Evolutionary conservation across 805 yeast species (phyloP), one percentile per base, ranked within the genome.

Genomic region (Peterozyma xylosa): DNA sequence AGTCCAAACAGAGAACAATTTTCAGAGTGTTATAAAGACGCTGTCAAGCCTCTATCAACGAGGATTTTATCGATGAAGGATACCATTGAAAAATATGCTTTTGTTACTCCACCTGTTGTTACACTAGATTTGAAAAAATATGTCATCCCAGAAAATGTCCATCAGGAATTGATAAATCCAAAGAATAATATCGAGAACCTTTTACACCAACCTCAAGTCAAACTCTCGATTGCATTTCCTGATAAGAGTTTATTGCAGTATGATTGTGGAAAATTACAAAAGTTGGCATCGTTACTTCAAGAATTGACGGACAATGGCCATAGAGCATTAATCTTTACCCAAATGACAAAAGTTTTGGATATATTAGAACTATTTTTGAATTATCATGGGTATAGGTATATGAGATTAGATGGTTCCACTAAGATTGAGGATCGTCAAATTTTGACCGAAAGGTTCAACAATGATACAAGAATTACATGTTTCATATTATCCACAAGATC

Each of bases 371-470:
- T 86, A 58, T 95, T 93, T 56, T 69, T 93, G 64, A 93, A 91
- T 59, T 84, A 88, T 52, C 95, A 90, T 65, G 99, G 99, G 10
- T 88, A 88, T 60, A 72, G 95, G 40, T 93, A 93, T 59, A 76
- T 91, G 88, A 77, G 99, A 59, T 70, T 93, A 50, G 99, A 93
- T 63, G 99, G 99, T 53, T 89, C 98, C 1, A 93, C 99, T 2
- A 89, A 89, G 60, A 86, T 93, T 53, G 99, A 93, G 63, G 98
- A 93, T 62, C 82, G 99, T 53, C 99, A 93, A 60, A 72, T 90
- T 15, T 65, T 93, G 55, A 93, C 99, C 0, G 99, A 93, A 56
- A 72, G 91, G 50, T 93, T 93, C 66, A 93, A 93, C 59, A 76
- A 81, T 41, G 99, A 93, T 59, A 69, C 83, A 11, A 74, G 81